Base-by-base conservation (phyloP, 2,329 filamentous ascomycete genomes). In the Capronia americana region DNA sequence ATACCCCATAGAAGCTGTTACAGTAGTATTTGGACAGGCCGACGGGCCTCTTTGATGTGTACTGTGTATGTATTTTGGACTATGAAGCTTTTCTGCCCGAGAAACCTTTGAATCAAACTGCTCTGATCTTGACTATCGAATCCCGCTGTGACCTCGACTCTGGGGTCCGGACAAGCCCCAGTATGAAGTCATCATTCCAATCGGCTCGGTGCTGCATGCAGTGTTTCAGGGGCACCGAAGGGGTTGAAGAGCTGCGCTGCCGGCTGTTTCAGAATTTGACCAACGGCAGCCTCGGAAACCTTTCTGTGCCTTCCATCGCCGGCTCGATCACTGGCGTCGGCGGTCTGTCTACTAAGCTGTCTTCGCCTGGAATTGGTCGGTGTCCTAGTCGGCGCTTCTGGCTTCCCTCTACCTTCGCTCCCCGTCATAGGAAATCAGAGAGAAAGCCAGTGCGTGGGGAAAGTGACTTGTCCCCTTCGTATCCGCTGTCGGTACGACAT, bases 261-360 rank as follows among this genome's bases (percentile, higher is more conserved):
- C 48, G 28, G 28, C 30, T 38, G 58, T 61, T 61, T 61, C 46
- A 53, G 46, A 41, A 48, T 38, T 38, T 30, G 34, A 61, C 58
- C 58, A 61, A 44, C 48, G 8, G 23, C 57, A 20, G 14, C 26
- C n/a, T 11, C 4, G 57, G 28, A 24, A 32, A 28, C 30, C 32
- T 30, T 61, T 11, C 28, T 54, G 11, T 14, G 1, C 28, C 51
- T 20, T 55, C 51, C 28, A 30, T 20, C 26, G 20, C 12, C 14
- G 17, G n/a, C 46, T 10, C 46, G n/a, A 34, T 41, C 38, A 41
- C 38, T n/a, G 38, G 38, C 17, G 38, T n/a, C 17, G 17, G 17
- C 8, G 17, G 38, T n/a, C 38, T n/a, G 7, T 8, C 38, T 26
- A 14, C 14, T 24, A 4, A n/a, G 26, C 11, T 12, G 24, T 6